A percentile compares a stretch with the other conserved stretches of the same genome.
Conservation (phyloP, 2,329 filamentous ascomycete genomes). For the Aspergillus eucalypticola region DNA sequence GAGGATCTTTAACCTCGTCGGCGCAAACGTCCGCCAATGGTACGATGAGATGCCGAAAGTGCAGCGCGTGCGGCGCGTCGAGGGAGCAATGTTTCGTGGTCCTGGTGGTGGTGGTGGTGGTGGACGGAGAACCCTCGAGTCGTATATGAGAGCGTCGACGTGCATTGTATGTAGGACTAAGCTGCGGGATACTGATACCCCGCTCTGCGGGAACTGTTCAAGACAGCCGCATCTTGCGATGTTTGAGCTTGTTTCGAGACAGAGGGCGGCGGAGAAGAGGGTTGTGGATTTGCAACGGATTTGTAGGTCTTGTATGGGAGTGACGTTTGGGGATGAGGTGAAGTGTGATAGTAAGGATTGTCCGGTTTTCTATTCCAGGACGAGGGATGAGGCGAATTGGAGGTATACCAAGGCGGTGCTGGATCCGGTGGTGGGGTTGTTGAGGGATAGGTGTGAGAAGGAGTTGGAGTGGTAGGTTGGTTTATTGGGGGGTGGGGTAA, state of each 20-base stretch:
- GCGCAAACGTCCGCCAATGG: constrained; percentile 86
- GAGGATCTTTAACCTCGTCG: constrained; percentile 93
- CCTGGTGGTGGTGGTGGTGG: constrained; percentile 33
- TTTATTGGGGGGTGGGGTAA: background rate
- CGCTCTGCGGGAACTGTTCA: constrained; percentile 44
- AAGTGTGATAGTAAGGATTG: constrained; percentile 88
- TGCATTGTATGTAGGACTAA: constrained; percentile 75
- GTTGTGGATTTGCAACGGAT: constrained; percentile 66
- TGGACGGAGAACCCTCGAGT: constrained; percentile 77
- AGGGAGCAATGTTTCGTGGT: constrained; percentile 31
- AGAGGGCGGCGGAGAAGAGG: constrained; percentile 65
- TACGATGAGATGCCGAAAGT: constrained; percentile 96
- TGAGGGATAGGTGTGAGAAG: constrained; percentile 37
- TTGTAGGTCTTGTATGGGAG: constrained; percentile 76
- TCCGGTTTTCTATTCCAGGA: constrained; percentile 74
- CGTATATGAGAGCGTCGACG: constrained; percentile 79
- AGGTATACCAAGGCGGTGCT: constrained; percentile 39
- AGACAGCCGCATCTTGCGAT: constrained; percentile 57
- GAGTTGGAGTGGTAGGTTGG: constrained; percentile 40
- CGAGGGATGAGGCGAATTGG: constrained; percentile 39
- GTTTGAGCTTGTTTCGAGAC: constrained; percentile 61
- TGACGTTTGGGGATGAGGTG: constrained; percentile 75
- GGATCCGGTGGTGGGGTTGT: constrained; percentile 37
- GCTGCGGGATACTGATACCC: constrained; percentile 48
- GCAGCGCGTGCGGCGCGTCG: constrained; percentile 69